Evolutionary conservation across 176 grass and related monocot species (phyloP).

Genomic region (Oryza australiensis): DNA sequence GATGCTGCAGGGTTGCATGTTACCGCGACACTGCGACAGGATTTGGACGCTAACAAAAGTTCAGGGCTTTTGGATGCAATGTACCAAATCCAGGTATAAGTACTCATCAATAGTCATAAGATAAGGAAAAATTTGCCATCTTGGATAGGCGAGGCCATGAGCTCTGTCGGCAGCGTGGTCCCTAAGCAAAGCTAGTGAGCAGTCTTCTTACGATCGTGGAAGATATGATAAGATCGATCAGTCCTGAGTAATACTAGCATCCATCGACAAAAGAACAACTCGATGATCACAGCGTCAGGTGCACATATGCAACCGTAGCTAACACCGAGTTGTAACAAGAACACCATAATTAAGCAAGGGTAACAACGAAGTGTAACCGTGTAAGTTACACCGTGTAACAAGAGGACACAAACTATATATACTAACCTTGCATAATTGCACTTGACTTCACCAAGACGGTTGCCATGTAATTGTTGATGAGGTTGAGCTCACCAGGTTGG

Average conservation of each 20-base stretch:
- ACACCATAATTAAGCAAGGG: too few relatives aligned
- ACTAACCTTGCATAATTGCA: neutral
- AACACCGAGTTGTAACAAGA: neutral
- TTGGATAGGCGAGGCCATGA: slow-evolving; percentile 20
- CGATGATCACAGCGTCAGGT: neutral
- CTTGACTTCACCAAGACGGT: neutral
- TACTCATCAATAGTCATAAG: slow-evolving; percentile 10
- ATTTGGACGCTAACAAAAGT: neutral
- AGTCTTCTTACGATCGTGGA: neutral
- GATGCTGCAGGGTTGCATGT: neutral
- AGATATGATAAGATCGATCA: neutral
- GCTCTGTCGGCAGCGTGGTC: slow-evolving; percentile 30
- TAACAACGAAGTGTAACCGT: too few relatives aligned
- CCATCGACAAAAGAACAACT: neutral
- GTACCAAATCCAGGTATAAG: slow-evolving; percentile 1
- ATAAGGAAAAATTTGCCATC: slow-evolving; percentile 20
- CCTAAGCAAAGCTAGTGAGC: neutral
- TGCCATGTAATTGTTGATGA: too few relatives aligned
- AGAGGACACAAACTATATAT: neutral
- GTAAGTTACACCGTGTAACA: too few relatives aligned
- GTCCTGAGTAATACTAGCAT: neutral
- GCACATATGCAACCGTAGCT: neutral
- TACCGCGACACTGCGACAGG: neutral
- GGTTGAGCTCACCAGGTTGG: neutral
- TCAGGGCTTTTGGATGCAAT: neutral